phyloP scores from a whole-genome alignment of 768 basidiomycete genomes.

The Dacryopinax primogenitus region DNA sequence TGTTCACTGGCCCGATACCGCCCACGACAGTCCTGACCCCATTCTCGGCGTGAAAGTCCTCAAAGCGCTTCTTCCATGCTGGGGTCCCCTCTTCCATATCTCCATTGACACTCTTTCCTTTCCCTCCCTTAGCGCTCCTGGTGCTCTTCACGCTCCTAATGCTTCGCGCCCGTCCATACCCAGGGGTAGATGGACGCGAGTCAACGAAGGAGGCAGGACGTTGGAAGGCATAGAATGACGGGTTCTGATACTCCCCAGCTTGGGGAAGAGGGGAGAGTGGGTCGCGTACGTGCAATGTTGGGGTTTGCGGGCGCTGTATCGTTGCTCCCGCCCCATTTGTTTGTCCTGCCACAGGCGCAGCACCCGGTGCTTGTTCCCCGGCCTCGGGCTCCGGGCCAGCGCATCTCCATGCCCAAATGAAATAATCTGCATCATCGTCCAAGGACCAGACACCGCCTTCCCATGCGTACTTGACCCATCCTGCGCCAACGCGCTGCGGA shows the following conservation, averaged over 20 bases:
- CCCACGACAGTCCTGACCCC: conserved; percentile 89
- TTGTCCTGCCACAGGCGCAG: not conserved
- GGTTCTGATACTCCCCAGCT: conserved; percentile 18
- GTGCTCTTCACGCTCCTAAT: conserved; percentile 16
- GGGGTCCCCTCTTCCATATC: conserved; percentile 41
- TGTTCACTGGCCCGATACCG: conserved; percentile 76
- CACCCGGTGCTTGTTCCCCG: not conserved
- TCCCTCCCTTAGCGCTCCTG: no score
- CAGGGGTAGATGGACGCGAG: conserved; percentile 21
- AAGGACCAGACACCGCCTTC: conserved; percentile 69
- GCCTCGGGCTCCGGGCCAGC: conserved; percentile 20
- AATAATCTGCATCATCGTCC: conserved; percentile 85
- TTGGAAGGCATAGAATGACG: conserved; percentile 15
- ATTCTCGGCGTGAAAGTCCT: conserved; percentile 77
- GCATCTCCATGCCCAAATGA: conserved; percentile 70
- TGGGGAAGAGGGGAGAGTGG: conserved; percentile 26
- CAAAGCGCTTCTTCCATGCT: conserved; percentile 60
- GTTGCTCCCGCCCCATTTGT: not conserved
- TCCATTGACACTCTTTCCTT: no score
- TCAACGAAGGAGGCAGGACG: conserved; percentile 16
- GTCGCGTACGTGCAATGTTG: conserved; percentile 24
- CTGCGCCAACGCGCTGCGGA: conserved; percentile 51
- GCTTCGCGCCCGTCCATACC: conserved; percentile 14
- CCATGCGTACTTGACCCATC: conserved; percentile 82
- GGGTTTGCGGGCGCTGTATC: conserved; percentile 18